Evolutionary conservation across 73 alveolate species (phyloP).

Genomic region (Urostyla sp.): DNA sequence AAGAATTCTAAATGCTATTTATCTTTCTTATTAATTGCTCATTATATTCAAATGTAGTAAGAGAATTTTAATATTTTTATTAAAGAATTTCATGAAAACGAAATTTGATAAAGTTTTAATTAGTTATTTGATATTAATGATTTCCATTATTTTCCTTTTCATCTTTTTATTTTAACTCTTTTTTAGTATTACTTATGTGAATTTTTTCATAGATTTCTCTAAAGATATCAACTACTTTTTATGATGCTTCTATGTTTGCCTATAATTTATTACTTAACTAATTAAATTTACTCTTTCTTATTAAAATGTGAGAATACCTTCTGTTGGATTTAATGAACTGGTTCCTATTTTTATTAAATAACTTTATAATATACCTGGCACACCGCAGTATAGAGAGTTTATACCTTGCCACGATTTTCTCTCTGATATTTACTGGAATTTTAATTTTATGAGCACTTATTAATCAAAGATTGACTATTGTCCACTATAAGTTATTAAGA

Average conservation of each 20-base stretch:
- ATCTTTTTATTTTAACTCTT: neutral
- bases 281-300: conserved; percentile 8
- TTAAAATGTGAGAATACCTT: conserved; percentile 11
- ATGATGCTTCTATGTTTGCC: conserved; percentile 17
- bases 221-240: conserved; percentile 3
- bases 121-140: neutral
- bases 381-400: conserved; percentile 19
- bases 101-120: neutral
- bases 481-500: too few species aligned
- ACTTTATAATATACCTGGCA: conserved; percentile 2
- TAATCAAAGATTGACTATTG: neutral
- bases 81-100: neutral
- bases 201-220: conserved; percentile 9
- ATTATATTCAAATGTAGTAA: neutral
- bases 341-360: neutral
- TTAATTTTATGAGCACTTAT: neutral
- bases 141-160: neutral
- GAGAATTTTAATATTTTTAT: neutral
- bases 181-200: neutral
- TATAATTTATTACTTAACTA: neutral
- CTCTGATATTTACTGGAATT: conserved; percentile 21
- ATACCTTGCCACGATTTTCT: conserved; percentile 44
- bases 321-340: neutral
- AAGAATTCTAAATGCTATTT: neutral
- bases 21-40: neutral